Base-by-base conservation (phyloP, 345 rosid genomes). In the Gynandropsis gynandra region DNA sequence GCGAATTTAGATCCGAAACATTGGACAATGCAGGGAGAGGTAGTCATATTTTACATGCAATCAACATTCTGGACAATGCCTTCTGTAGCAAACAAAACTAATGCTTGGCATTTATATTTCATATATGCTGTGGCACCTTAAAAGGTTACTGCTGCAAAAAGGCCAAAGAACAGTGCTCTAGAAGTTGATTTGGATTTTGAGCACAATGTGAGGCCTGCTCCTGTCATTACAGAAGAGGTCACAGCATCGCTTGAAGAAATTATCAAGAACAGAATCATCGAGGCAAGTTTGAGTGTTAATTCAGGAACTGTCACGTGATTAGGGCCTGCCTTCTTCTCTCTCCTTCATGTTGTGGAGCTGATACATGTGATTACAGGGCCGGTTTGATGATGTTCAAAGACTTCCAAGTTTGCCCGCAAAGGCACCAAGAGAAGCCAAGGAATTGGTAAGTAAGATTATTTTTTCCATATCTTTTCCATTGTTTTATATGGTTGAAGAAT, bases 21-120 rank as follows among this genome's bases (percentile, higher is more conserved):
- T 50, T 92, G 98, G 98, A 92, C 95, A 52, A 82, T 92, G 98
- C 86, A 60, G 54, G 98, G 98, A 76, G 98, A 92, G 97, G 98
- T 83, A 70, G 51, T n/a, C 42, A 39, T 48, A 50, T 40, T 47
- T 40, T 45, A 20, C 1, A 16, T 10, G 9, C 31, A 0, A 4
- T 45, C 16, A 19, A 16, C 59, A 17, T 10, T 16, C 6, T 7
- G 12, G 34, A 1, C 12, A 8, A 46, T 58, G 59, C 37, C 45
- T 41, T 58, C 11, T 39, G 21, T 33, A 20, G 34, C 41, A 47
- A 18, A 53, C 29, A 24, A 24, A 24, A 24, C 29, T 24, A 24
- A n/a, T n/a, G 29, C 2, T 24, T 2, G 29, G 5, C 2, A 24
- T 24, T 24, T 24, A 2, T 5, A 2, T 16, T 34, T 24, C 20